Conservation (phyloP, 2,329 filamentous ascomycete species). For the Dactylellina drechsleri region DNA sequence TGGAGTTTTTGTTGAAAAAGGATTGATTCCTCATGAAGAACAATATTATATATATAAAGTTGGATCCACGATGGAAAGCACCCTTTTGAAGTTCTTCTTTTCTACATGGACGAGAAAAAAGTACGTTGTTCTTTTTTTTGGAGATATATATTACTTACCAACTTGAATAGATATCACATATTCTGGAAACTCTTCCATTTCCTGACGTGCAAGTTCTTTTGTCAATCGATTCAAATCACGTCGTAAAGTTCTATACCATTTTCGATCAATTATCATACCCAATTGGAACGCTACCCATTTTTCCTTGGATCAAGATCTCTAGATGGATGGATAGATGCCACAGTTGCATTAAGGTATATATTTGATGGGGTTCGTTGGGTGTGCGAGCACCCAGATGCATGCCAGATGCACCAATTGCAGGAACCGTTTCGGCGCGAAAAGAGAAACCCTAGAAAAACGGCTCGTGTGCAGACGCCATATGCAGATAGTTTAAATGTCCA, state of each 20-base stretch:
- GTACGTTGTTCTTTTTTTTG: neutral
- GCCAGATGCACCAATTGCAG: conserved; percentile 1
- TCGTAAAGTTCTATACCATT: too few relatives aligned
- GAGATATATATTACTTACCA: neutral
- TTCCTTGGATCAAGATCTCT: neutral
- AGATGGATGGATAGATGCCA: conserved; percentile 10
- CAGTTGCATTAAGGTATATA: conserved; percentile 6
- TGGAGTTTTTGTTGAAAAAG: neutral
- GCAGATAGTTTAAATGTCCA: conserved; percentile 2
- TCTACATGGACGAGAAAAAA: too few relatives aligned
- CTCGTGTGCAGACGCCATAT: conserved; percentile 19
- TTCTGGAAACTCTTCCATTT: neutral
- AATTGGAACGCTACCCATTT: conserved; percentile 3
- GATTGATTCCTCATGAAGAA: neutral
- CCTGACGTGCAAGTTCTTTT: neutral
- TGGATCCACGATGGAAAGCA: neutral
- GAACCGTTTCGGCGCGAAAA: conserved; percentile 1
- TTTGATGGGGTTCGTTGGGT: neutral
- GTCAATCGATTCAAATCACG: too few relatives aligned
- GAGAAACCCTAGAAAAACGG: neutral
- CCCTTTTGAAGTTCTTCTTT: too few relatives aligned
- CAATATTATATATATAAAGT: neutral
- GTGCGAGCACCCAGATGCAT: neutral
- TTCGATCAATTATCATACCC: too few relatives aligned
- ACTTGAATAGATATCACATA: neutral